Base-by-base conservation (phyloP, 148 eudicot species). In the Camellia granthamiana region DNA sequence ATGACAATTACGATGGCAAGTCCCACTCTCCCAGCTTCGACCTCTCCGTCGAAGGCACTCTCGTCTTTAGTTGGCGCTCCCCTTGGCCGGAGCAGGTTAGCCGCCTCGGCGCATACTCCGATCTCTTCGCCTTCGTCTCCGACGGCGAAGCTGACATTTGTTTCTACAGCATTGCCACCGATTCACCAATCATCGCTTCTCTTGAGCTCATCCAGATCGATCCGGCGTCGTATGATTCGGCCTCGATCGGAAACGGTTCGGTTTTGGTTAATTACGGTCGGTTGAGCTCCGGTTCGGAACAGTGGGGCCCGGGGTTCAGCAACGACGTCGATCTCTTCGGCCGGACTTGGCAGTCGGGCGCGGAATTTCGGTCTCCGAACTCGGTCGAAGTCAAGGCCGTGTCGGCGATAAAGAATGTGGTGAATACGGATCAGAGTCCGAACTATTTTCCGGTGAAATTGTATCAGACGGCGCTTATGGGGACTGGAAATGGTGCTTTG, bases 241-340 rank as follows among this genome's bases (percentile, higher is more conserved):
- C 58, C 4, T 63, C 80, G 0, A 77, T 80, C 2, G 92, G 89
- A 2, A 81, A 86, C 66, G 61, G 55, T 1, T 84, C 91, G 43
- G 75, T 94, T 77, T 79, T 96, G 73, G 97, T 96, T 4, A 96
- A 96, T 79, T 96, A 96, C 62, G 98, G 97, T 1, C 82, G 99
- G 18, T 81, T 96, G 81, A 87, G 87, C 13, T 85, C 90, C 44
- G 97, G 97, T 1, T 89, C 88, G 43, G 89, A 84, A 4, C 97
- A 90, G 74, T 96, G 98, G 98, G 98, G 99, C 6, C 95, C 97
- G 0, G 99, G 98, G 9, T 87, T 96, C 23, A 91, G 85, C 75
- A 92, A 94, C 19, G 99, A 96, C 72, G 90, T 89, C 2, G 99
- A 96, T 60, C 41, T 85, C 61, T 91, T 92, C 41, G 90, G 93